These are phyloP conservation scores for Colletotrichum cordylinicola DNA, from an alignment of 2,329 filamentous ascomycete genomes.

Conservation along the genomic window DNA sequence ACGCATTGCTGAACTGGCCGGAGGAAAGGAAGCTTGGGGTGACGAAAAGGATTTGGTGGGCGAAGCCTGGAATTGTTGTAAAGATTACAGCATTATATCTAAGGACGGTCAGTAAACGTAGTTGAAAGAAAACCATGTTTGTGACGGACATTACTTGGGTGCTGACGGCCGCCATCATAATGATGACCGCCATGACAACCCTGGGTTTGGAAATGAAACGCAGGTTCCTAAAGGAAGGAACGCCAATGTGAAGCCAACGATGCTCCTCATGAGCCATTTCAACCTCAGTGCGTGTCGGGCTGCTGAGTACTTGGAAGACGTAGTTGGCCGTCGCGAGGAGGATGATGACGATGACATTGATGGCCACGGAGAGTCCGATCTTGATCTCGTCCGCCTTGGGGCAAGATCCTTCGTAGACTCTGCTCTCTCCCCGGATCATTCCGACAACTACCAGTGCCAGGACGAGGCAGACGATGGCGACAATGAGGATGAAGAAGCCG, in stretches of 20 bases:
- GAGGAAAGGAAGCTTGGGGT: slow-evolving; percentile 39
- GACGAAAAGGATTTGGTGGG: slow-evolving; percentile 39
- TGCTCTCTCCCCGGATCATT: slow-evolving; percentile 38
- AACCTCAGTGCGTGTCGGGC: slow-evolving; percentile 57
- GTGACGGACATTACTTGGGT: slow-evolving; percentile 55
- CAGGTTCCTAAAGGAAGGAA: slow-evolving; percentile 58
- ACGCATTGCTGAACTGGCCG: slow-evolving; percentile 40
- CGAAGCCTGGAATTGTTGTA: slow-evolving; percentile 40
- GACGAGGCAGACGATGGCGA: slow-evolving; percentile 43
- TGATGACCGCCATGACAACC: slow-evolving; percentile 40
- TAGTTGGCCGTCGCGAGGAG: slow-evolving; percentile 58
- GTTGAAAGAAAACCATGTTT: background rate
- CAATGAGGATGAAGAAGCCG: slow-evolving; percentile 41
- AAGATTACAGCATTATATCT: slow-evolving; percentile 60
- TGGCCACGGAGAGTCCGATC: slow-evolving; percentile 47
- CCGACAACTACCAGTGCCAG: slow-evolving; percentile 39
- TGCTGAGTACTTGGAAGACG: slow-evolving; percentile 58
- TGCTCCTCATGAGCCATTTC: slow-evolving; percentile 48
- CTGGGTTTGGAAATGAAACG: slow-evolving; percentile 46
- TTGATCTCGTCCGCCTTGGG: slow-evolving; percentile 38
- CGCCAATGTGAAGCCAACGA: slow-evolving; percentile 59
- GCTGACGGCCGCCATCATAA: slow-evolving; percentile 47
- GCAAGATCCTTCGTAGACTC: slow-evolving; percentile 46
- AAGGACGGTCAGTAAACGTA: background rate
- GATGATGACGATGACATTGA: slow-evolving; percentile 48